phyloP scores from a whole-genome alignment of 306 rosid genomes.

The Prunus fruticosa region DNA sequence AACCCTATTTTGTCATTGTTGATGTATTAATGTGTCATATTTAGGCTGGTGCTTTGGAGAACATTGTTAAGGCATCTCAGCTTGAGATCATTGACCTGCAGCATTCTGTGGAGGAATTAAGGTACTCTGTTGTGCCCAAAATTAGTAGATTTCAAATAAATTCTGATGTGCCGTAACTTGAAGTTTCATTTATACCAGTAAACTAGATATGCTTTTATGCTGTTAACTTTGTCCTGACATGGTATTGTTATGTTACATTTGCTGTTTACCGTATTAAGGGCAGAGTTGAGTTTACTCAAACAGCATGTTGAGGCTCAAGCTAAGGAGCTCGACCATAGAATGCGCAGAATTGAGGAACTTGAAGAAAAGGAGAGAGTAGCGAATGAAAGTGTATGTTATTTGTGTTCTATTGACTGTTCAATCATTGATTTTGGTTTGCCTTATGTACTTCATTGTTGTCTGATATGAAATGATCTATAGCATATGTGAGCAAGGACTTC shows the following conservation, averaged over 20 bases:
- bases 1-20: slow-evolving; percentile 8
- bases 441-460: slow-evolving; percentile 9
- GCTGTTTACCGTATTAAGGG: slow-evolving; percentile 72
- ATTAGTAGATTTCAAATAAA: not conserved
- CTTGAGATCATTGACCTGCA: slow-evolving; percentile 88
- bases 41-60: slow-evolving; percentile 95
- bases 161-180: not conserved
- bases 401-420: not conserved
- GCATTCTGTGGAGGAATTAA: slow-evolving; percentile 68
- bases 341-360: slow-evolving; percentile 76
- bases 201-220: slow-evolving; percentile 15
- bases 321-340: slow-evolving; percentile 75
- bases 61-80: slow-evolving; percentile 91
- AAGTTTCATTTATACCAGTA: not conserved
- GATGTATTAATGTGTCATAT: slow-evolving; percentile 26
- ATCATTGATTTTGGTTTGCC: slow-evolving; percentile 1
- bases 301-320: slow-evolving; percentile 81
- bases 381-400: slow-evolving; percentile 76
- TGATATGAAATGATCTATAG: not conserved
- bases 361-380: slow-evolving; percentile 92
- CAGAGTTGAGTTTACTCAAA: slow-evolving; percentile 88
- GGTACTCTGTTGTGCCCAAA: slow-evolving; percentile 48
- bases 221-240: slow-evolving; percentile 43
- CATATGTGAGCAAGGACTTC: not conserved
- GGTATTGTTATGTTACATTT: slow-evolving; percentile 26